Evolutionary conservation across 2,329 filamentous ascomycete genomes (phyloP).

Genomic region (Dactylellina leptospora): DNA sequence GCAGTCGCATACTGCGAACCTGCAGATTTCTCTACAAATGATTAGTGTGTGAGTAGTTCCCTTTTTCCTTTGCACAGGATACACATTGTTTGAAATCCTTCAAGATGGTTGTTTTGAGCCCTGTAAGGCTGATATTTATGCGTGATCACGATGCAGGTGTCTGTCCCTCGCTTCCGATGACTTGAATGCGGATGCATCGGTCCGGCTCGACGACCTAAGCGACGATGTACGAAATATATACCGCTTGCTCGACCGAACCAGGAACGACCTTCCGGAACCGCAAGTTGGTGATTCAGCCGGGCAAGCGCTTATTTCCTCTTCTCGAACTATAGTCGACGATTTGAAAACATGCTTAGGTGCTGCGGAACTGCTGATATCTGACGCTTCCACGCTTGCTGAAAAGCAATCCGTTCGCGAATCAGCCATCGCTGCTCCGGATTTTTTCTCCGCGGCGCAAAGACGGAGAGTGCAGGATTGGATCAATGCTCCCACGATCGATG

Average conservation of each 20-base stretch:
- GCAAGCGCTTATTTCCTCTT: constrained; percentile 27
- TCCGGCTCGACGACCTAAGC: constrained; percentile 51
- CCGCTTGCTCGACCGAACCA: constrained; percentile 32
- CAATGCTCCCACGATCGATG: constrained; percentile 28
- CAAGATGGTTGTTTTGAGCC: not conserved
- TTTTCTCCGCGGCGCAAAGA: constrained; percentile 27
- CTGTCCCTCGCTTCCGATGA: constrained; percentile 50
- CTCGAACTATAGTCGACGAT: constrained; percentile 39
- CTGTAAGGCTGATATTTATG: constrained; percentile 24
- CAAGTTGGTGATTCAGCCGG: constrained; percentile 18
- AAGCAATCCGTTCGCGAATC: constrained; percentile 44
- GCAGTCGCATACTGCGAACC: constrained; percentile 46
- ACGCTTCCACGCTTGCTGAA: constrained; percentile 47
- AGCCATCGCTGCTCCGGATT: constrained; percentile 13
- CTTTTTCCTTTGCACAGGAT: not conserved
- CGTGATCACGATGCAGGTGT: constrained; percentile 20
- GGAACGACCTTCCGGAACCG: constrained; percentile 32
- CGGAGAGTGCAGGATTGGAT: constrained; percentile 46
- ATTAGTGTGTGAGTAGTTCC: constrained; percentile 40
- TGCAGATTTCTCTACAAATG: constrained; percentile 52
- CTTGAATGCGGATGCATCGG: constrained; percentile 42
- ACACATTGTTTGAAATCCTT: not conserved
- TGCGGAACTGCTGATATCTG: constrained; percentile 45
- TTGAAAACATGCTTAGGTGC: constrained; percentile 33
- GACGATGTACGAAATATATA: constrained; percentile 50